These are phyloP conservation scores for Rhizomucor miehei DNA, from an alignment of 371 early-diverging fungal species.

Conservation along the genomic window DNA sequence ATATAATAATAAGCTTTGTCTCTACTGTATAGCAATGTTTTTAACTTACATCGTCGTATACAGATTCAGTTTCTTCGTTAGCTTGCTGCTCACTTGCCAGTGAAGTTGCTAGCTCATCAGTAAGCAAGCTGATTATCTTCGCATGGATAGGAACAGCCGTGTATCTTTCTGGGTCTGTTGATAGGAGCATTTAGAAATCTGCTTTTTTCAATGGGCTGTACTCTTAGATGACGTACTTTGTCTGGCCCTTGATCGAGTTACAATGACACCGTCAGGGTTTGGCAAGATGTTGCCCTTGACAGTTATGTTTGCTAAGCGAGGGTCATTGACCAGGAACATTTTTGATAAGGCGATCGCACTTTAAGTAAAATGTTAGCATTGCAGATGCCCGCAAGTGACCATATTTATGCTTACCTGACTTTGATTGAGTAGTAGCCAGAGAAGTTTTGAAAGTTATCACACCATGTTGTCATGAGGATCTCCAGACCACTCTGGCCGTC, in stretches of 20 bases:
- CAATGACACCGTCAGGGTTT: conserved; percentile 51
- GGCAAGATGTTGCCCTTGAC: conserved; percentile 84
- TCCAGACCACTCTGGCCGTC: conserved; percentile 62
- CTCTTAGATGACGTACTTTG: conserved; percentile 29
- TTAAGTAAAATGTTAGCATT: conserved; percentile 5
- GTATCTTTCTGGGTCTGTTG: conserved; percentile 75
- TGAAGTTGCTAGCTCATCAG: conserved; percentile 69
- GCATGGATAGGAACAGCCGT: conserved; percentile 72
- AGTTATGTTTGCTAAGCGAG: conserved; percentile 60
- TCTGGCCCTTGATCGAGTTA: conserved; percentile 59
- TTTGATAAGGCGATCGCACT: conserved; percentile 80
- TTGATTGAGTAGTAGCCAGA: conserved; percentile 74
- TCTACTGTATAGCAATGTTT: neutral
- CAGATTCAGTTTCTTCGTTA: conserved; percentile 44
- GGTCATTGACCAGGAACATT: conserved; percentile 64
- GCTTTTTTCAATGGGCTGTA: neutral
- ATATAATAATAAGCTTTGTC: neutral
- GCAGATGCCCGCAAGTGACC: neutral
- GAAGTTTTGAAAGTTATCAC: conserved; percentile 73
- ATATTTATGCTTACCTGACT: conserved; percentile 54
- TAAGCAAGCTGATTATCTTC: conserved; percentile 81
- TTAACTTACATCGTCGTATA: conserved; percentile 35
- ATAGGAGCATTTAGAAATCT: neutral
- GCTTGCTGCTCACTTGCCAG: conserved; percentile 31
- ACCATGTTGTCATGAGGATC: conserved; percentile 72